phyloP scores from a whole-genome alignment of 768 basidiomycete species.

The Lentinula detonsa region DNA sequence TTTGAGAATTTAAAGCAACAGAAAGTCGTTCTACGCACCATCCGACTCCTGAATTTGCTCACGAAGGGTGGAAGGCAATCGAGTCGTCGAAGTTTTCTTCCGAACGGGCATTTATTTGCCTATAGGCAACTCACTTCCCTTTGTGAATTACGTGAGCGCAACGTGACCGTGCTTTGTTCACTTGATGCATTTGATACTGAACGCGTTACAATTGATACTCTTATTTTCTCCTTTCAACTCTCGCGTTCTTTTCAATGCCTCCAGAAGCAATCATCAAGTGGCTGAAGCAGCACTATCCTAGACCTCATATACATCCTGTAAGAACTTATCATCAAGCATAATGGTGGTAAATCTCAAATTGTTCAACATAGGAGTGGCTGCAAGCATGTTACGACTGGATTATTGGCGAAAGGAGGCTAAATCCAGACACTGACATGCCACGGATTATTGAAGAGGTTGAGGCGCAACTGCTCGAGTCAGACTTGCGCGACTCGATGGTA shows the following conservation, averaged over 20 bases:
- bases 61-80: constrained; percentile 26
- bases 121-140: neutral
- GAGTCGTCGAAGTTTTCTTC: constrained; percentile 33
- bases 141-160: neutral
- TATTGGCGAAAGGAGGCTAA: constrained; percentile 35
- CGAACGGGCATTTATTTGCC: constrained; percentile 10
- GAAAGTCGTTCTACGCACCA: neutral
- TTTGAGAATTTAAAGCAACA: neutral
- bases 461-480: constrained; percentile 65
- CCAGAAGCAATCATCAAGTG: constrained; percentile 39
- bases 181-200: neutral
- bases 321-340: constrained; percentile 11
- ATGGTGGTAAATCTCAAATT: neutral
- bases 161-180: constrained; percentile 2
- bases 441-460: constrained; percentile 52
- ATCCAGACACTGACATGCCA: constrained; percentile 41
- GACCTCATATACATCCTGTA: constrained; percentile 60
- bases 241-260: constrained; percentile 17
- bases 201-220: neutral
- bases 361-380: constrained; percentile 62
- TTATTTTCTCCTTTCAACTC: neutral
- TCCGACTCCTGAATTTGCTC: constrained; percentile 20
- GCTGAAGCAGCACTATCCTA: constrained; percentile 50
- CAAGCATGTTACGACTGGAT: constrained; percentile 68
- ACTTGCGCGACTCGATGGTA: constrained; percentile 66